Evolutionary conservation across 139 green algal genomes (phyloP), one percentile per base, ranked within the genome.

Genomic region (Chlamydomonas applanata): DNA sequence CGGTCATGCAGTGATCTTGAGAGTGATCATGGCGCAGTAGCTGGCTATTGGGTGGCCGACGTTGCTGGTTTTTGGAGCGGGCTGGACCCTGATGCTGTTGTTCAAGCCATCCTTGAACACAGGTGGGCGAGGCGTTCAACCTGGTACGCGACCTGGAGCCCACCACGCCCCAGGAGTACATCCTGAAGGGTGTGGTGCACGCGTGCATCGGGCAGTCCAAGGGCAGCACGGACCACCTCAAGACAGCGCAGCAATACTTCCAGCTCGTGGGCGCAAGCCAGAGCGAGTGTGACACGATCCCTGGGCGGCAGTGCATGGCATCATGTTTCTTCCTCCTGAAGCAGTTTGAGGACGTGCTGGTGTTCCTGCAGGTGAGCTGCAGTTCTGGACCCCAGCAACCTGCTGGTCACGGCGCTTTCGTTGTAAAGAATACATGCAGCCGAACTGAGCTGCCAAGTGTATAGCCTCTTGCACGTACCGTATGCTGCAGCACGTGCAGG

Each of bases 231-330:
- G 86, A 95, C 73, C 86, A 93, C 70, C 65, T 97, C 16, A 90
- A 89, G 72, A 72, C 79, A 60, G 92, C 91, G 35, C 90, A 94
- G 73, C 86, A 93, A 77, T 92, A 90, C 87, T 95, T 94, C 72
- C 86, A 92, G 71, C 73, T 95, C n/a, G 88, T 89, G 71, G 92
- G 92, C 46, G 79, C 82, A 54, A 90, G 79, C 34, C 72, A 82
- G 14, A 84, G 62, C 44, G 92, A 97, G 76, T 93, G 90, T 53
- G 92, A 97, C 77, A 97, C 93, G 56, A 94, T 97, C 22, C 90
- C 90, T 7, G 90, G 91, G 35, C 74, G 93, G 16, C 93, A 97
- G 81, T 94, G 88, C 85, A 95, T 96, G 90, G 89, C 93, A 0
- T 86, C 71, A 14, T 92, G 88, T 79, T 94, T 95, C 85, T 93